Evolutionary conservation across 305 asterid species (phyloP).

Genomic region (Solanum hybrid): DNA sequence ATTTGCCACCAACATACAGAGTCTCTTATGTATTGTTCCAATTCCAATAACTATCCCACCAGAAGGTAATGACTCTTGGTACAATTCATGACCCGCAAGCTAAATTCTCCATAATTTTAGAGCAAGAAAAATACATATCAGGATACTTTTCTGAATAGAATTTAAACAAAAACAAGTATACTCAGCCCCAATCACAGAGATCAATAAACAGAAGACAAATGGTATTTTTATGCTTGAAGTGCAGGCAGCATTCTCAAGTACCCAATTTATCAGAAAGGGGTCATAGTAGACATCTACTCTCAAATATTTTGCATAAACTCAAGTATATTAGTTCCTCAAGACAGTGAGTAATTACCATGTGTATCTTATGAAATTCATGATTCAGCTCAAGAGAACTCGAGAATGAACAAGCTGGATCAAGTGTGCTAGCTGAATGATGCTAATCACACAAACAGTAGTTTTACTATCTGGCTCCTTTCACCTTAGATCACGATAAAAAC

Average conservation of each 20-base stretch:
- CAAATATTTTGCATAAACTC: background rate
- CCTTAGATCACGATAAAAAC: background rate
- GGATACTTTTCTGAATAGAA: background rate
- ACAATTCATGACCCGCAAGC: constrained; percentile 93
- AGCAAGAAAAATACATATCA: background rate
- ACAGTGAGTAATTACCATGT: background rate
- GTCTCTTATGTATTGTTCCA: constrained; percentile 78
- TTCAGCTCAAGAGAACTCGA: background rate
- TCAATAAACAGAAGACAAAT: background rate
- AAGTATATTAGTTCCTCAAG: background rate
- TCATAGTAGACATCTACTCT: background rate
- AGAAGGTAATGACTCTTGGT: constrained; percentile 73
- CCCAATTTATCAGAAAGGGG: background rate
- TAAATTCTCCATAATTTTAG: constrained; percentile 17
- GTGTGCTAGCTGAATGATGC: background rate
- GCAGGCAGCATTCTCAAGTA: background rate
- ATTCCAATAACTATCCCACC: constrained; percentile 92
- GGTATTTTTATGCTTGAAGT: background rate
- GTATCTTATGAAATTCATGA: background rate
- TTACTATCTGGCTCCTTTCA: background rate
- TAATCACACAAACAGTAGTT: background rate
- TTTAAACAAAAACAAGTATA: background rate
- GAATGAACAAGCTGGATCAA: background rate
- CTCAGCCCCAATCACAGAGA: background rate
- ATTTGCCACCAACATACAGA: constrained; percentile 93